These are phyloP conservation scores for Vishniacozyma victoriae DNA, from an alignment of 768 basidiomycete species.

Conservation along the genomic window DNA sequence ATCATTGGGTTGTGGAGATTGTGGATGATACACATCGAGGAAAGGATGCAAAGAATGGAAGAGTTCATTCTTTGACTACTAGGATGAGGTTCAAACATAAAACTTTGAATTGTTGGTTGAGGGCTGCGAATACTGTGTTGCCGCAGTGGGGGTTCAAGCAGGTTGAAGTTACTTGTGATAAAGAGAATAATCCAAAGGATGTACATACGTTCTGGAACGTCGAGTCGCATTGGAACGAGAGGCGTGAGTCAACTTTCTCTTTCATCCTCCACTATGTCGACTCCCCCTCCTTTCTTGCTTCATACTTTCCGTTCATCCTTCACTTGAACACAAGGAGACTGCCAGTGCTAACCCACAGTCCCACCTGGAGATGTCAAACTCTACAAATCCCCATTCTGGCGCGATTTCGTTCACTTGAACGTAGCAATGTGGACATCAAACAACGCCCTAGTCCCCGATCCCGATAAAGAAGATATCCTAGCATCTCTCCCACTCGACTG, in stretches of 20 bases:
- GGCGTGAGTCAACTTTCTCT: constrained; percentile 57
- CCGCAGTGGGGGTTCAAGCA: constrained; percentile 99
- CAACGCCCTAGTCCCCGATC: constrained; percentile 93
- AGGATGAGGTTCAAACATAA: constrained; percentile 76
- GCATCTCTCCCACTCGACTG: constrained; percentile 89
- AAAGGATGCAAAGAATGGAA: constrained; percentile 54
- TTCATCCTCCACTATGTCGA: neutral
- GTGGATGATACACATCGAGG: constrained; percentile 76
- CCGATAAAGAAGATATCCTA: constrained; percentile 96
- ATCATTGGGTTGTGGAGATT: constrained; percentile 88
- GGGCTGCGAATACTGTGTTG: constrained; percentile 77
- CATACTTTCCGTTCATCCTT: neutral
- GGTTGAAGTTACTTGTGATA: constrained; percentile 88
- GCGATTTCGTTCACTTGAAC: constrained; percentile 98
- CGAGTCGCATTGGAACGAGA: constrained; percentile 93
- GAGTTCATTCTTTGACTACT: constrained; percentile 86
- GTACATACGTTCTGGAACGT: constrained; percentile 95
- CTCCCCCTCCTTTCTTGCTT: too few species aligned
- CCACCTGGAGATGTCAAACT: constrained; percentile 74
- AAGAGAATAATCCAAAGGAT: constrained; percentile 74
- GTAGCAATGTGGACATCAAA: constrained; percentile 99
- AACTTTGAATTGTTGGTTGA: constrained; percentile 74
- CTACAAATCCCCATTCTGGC: constrained; percentile 84
- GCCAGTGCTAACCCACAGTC: constrained; percentile 52
- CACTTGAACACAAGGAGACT: neutral